Conservation (phyloP, 177 flowering plant species). For the Vitis hybrid region DNA sequence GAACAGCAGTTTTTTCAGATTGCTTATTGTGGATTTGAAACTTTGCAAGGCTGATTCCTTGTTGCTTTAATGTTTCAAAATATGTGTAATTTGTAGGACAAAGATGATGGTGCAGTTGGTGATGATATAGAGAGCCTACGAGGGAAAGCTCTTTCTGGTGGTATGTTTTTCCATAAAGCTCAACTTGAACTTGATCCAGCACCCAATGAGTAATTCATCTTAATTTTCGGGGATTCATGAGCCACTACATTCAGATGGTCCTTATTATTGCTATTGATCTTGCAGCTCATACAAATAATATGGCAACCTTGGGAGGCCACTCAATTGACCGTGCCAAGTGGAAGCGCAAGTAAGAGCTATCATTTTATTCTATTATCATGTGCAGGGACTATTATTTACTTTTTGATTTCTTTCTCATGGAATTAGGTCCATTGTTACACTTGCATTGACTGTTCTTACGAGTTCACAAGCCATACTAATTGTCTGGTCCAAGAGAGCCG, state of each 20-base stretch:
- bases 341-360: constrained; percentile 69
- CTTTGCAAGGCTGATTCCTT: neutral
- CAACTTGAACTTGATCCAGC: constrained; percentile 2
- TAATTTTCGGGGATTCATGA: neutral
- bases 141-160: constrained; percentile 46
- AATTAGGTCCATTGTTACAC: constrained; percentile 67
- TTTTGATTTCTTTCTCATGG: constrained; percentile 5
- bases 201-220: neutral
- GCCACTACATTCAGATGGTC: neutral
- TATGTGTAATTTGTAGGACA: constrained; percentile 36
- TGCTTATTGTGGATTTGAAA: neutral
- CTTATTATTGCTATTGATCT: constrained; percentile 2
- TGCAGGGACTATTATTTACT: neutral
- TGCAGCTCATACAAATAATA: constrained; percentile 29
- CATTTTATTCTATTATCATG: neutral
- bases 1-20: neutral
- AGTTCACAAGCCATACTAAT: constrained; percentile 96
- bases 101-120: constrained; percentile 30
- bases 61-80: neutral
- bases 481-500: constrained; percentile 98
- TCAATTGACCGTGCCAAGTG: constrained; percentile 51
- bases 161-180: constrained; percentile 19
- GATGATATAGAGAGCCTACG: constrained; percentile 52
- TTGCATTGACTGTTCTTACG: constrained; percentile 83
- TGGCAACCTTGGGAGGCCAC: constrained; percentile 29